Evolutionary conservation across 2,329 filamentous ascomycete genomes (phyloP).

Genomic region (Hymenoscyphus scutula): DNA sequence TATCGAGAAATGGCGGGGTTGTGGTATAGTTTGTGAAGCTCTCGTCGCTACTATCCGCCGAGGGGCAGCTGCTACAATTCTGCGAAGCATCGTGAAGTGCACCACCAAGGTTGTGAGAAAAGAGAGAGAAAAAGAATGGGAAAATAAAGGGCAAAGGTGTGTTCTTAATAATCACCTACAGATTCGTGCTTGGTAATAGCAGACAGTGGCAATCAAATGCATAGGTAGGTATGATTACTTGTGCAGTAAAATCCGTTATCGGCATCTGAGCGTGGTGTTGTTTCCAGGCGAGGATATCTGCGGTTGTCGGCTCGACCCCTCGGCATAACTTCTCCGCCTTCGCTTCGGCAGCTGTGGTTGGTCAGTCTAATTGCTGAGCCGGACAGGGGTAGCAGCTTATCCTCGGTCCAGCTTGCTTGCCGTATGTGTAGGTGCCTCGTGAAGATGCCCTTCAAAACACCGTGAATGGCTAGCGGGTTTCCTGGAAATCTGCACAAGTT

Average conservation of each 20-base stretch:
- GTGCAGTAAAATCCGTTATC: slow-evolving; percentile 26
- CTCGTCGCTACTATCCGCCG: slow-evolving; percentile 6
- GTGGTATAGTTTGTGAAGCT: slow-evolving; percentile 14
- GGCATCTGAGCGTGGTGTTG: slow-evolving; percentile 11
- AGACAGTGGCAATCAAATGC: too few species aligned
- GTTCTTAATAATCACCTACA: slow-evolving; percentile 1
- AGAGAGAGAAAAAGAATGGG: slow-evolving; percentile 5
- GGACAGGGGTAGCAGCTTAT: not conserved
- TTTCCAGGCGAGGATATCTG: not conserved
- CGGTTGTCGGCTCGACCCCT: slow-evolving; percentile 17
- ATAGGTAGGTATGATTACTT: too few species aligned
- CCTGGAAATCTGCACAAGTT: not conserved
- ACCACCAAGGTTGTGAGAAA: not conserved
- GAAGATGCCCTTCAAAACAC: not conserved
- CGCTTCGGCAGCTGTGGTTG: too few species aligned
- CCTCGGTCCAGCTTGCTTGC: slow-evolving; percentile 3
- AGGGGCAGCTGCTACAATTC: slow-evolving; percentile 28
- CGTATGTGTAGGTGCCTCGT: not conserved
- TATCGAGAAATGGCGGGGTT: slow-evolving; percentile 26
- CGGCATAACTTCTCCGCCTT: slow-evolving; percentile 13
- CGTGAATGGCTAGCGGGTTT: not conserved
- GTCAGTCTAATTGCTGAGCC: not conserved
- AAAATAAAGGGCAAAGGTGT: not conserved
- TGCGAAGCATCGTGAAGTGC: slow-evolving; percentile 33
- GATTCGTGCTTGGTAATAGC: slow-evolving; percentile 3